These are phyloP conservation scores for Neurospora terricola DNA, from an alignment of 495 filamentous ascomycete genomes.

Conservation along the genomic window DNA sequence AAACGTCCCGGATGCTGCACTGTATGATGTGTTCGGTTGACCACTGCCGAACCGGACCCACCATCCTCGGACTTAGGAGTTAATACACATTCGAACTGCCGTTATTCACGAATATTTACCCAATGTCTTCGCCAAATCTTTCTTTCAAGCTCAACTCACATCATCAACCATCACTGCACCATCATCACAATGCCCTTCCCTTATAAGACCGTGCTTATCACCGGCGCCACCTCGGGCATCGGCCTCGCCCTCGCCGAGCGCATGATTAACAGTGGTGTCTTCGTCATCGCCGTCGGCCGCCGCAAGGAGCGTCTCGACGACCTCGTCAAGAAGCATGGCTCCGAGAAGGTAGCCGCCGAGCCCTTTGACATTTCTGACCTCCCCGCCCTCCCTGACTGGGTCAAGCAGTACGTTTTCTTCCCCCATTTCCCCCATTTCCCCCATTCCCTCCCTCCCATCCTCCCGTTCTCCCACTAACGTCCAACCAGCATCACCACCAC, in stretches of 20 bases:
- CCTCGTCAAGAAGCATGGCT: conserved; percentile 49
- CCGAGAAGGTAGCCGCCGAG: conserved; percentile 40
- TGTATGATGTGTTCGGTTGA: neutral
- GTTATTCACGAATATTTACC: neutral
- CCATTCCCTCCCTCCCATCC: neutral
- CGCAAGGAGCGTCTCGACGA: conserved; percentile 55
- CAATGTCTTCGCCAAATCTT: neutral
- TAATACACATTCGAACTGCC: neutral
- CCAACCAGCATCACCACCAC: conserved; percentile 38
- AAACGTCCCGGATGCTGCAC: neutral
- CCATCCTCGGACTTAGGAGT: neutral
- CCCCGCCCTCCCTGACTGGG: conserved; percentile 48
- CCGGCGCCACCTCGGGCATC: conserved; percentile 66
- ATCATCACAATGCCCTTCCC: conserved; percentile 40
- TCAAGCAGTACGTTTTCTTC: conserved; percentile 28
- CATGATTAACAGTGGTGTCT: conserved; percentile 49
- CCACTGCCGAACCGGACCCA: neutral
- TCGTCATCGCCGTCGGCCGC: conserved; percentile 54
- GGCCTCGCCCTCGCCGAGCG: conserved; percentile 54
- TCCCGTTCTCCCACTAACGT: neutral
- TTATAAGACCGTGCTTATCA: conserved; percentile 60
- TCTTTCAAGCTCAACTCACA: neutral
- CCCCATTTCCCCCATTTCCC: neutral
- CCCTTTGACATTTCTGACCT: conserved; percentile 57
- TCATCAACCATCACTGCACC: neutral